Conservation (phyloP, 2,329 filamentous ascomycete genomes). For the Fusarium beomiforme region DNA sequence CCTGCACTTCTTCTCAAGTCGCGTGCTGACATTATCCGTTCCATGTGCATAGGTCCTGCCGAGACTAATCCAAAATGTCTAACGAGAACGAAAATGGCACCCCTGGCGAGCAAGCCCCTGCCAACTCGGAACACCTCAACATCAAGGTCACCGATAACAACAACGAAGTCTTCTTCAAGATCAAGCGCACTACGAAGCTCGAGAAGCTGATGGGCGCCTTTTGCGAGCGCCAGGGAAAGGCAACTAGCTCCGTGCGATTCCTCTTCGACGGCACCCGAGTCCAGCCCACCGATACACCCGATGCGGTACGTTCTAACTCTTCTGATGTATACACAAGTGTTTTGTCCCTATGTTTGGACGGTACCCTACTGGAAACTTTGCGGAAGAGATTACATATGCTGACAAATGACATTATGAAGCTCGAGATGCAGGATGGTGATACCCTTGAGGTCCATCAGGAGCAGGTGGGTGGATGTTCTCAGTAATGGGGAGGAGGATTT, state of each 20-base stretch:
- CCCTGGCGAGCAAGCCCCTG: constrained; percentile 57
- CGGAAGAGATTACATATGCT: constrained; percentile 1
- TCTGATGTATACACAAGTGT: not conserved
- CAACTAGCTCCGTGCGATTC: constrained; percentile 84
- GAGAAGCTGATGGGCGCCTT: constrained; percentile 99
- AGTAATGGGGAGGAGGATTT: constrained; percentile 1
- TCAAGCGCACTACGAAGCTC: constrained; percentile 94
- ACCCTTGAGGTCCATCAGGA: constrained; percentile 98
- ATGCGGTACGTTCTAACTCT: constrained; percentile 73
- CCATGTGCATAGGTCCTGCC: not conserved
- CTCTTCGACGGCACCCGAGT: constrained; percentile 96
- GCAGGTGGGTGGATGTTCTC: constrained; percentile 80
- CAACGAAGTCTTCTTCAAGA: constrained; percentile 99
- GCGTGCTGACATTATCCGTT: constrained; percentile 25
- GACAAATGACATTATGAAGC: constrained; percentile 60
- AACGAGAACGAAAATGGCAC: constrained; percentile 59
- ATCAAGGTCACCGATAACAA: constrained; percentile 99
- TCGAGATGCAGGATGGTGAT: constrained; percentile 97
- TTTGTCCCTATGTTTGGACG: not conserved
- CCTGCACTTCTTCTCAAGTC: not conserved
- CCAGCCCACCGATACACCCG: constrained; percentile 87
- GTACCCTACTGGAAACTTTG: not conserved
- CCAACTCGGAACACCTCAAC: constrained; percentile 85
- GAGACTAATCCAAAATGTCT: constrained; percentile 55
- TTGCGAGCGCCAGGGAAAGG: constrained; percentile 95